These are phyloP conservation scores for Lojkania enalia DNA, from an alignment of 2,329 filamentous ascomycete species.

Conservation along the genomic window DNA sequence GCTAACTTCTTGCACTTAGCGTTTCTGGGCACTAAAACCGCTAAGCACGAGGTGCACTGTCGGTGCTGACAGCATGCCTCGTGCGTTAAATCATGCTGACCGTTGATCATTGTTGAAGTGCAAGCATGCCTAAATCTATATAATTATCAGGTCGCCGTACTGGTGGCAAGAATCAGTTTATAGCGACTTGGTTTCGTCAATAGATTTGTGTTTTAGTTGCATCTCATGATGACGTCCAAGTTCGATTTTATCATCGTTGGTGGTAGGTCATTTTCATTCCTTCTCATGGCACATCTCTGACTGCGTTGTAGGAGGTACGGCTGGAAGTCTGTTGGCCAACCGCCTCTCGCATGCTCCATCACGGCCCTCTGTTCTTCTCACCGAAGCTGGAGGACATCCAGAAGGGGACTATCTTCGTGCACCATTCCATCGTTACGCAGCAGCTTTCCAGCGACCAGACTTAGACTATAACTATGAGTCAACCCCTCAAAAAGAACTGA, in stretches of 20 bases:
- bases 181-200: too few relatives aligned
- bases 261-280: constrained; percentile 37
- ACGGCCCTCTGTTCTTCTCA: constrained; percentile 59
- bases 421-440: constrained; percentile 58
- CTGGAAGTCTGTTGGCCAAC: constrained; percentile 61
- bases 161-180: too few relatives aligned
- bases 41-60: too few relatives aligned
- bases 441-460: constrained; percentile 48
- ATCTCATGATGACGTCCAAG: neutral
- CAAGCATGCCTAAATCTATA: too few relatives aligned
- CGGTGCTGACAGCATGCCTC: too few relatives aligned
- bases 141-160: too few relatives aligned
- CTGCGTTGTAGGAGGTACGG: constrained; percentile 56
- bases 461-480: constrained; percentile 57
- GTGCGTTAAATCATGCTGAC: too few relatives aligned
- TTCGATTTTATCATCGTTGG: constrained; percentile 38
- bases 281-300: neutral
- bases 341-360: constrained; percentile 53
- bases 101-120: too few relatives aligned
- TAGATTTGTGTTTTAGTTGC: too few relatives aligned
- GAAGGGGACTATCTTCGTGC: constrained; percentile 46
- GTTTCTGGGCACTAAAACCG: too few relatives aligned
- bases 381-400: constrained; percentile 63
- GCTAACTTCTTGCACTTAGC: too few relatives aligned
- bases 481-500: constrained; percentile 45